Base-by-base conservation (phyloP, 2,329 filamentous ascomycete genomes). In the Decorospora gaudefroyi region DNA sequence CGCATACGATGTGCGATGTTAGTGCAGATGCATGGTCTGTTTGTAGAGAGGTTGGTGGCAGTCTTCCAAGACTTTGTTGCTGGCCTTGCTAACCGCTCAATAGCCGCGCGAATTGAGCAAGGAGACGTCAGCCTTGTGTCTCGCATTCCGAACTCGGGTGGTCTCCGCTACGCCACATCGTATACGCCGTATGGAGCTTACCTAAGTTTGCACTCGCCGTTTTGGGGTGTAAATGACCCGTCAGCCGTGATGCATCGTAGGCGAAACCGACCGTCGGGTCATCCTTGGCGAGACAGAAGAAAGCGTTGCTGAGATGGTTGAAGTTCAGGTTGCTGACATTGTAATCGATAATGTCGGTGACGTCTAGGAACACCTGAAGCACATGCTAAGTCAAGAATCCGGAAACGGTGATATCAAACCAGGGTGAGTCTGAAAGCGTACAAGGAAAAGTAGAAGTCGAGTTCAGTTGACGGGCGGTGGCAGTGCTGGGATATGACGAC, bases 271-370 rank as follows among this genome's bases (percentile, higher is more conserved):
- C 64, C 12, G 87, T 87, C 4, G 90, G 90, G 62, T 96, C 86
- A 26, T 78, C 73, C 31, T 75, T 79, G 35, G 85, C 84, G 11
- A 95, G 78, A 58, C 85, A 83, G 67, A 96, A 96, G 74, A 91
- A 96, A 0, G 89, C 90, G 37, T 83, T 68, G 1, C 65, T 53
- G 33, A 91, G 72, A 46, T 85, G 77, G 59, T 85, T 76, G 13
- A 57, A 70, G 64, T 92, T 95, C 31, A 96, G 70, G 17, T 89
- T 76, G 12, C 77, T 77, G 37, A 85, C 59, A 64, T 96, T 97
- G 74, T 91, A 95, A 29, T 87, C 81, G 42, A 97, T 76, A 54
- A 96, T 84, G 53, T 95, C 88, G 6, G 89, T 92, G 29, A 92
- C 87, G 62, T 97, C 90, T 72, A 88, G 71, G 62, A 84, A 88